Evolutionary conservation across 2,329 filamentous ascomycete species (phyloP).

Genomic region (Penicillium verrucosum): DNA sequence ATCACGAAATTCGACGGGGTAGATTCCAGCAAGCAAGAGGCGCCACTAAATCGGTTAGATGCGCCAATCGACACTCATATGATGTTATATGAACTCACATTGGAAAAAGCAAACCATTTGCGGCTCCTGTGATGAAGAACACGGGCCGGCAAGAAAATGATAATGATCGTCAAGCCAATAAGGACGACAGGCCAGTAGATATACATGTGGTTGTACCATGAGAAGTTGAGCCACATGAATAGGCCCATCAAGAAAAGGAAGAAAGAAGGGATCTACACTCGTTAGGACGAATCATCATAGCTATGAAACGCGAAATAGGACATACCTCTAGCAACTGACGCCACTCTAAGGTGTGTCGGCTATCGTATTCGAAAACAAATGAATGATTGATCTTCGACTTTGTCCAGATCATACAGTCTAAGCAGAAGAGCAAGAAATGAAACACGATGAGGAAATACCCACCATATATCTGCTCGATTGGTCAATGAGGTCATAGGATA

Average conservation of each 20-base stretch:
- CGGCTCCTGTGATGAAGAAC: slow-evolving; percentile 73
- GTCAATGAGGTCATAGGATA: slow-evolving; percentile 8
- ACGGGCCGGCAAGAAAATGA: slow-evolving; percentile 74
- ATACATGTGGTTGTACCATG: slow-evolving; percentile 65
- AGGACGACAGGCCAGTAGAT: slow-evolving; percentile 84
- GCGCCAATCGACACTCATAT: background rate
- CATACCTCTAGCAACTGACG: slow-evolving; percentile 71
- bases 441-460: slow-evolving; percentile 85
- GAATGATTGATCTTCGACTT: slow-evolving; percentile 87
- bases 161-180: slow-evolving; percentile 62
- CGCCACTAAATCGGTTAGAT: slow-evolving; percentile 62
- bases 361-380: slow-evolving; percentile 96
- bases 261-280: slow-evolving; percentile 68
- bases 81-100: slow-evolving; percentile 56
- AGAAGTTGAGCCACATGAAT: slow-evolving; percentile 87
- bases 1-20: slow-evolving; percentile 93
- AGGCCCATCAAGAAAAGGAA: slow-evolving; percentile 73
- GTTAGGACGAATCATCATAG: slow-evolving; percentile 15
- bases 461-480: slow-evolving; percentile 68
- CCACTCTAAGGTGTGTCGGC: slow-evolving; percentile 83
- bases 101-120: slow-evolving; percentile 84
- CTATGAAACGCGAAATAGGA: background rate
- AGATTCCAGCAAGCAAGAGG: slow-evolving; percentile 76
- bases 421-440: slow-evolving; percentile 76
- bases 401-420: slow-evolving; percentile 81